phyloP scores from a whole-genome alignment of 768 basidiomycete species.

The Favolaschia claudopus region DNA sequence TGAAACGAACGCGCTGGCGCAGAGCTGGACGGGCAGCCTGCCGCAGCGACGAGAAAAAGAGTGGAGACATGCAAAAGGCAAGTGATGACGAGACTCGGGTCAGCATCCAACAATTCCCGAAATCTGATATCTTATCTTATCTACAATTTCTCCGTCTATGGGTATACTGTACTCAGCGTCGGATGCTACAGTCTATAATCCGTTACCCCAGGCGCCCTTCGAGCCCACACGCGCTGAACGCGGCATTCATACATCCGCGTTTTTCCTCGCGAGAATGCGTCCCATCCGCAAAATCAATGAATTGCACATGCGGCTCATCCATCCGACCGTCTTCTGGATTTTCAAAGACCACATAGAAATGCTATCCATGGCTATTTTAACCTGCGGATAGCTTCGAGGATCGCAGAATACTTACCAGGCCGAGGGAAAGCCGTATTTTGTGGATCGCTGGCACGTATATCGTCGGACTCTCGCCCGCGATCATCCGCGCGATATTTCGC shows the following conservation, averaged over 20 bases:
- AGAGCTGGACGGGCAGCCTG: constrained; percentile 37
- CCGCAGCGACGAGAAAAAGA: constrained; percentile 26
- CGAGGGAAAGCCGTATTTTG: constrained; percentile 40
- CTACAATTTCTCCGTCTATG: too few relatives aligned
- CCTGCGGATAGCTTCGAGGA: too few relatives aligned
- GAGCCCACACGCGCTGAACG: constrained; percentile 26
- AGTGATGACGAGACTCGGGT: constrained; percentile 5
- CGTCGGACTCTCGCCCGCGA: constrained; percentile 32
- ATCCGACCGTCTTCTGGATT: too few relatives aligned
- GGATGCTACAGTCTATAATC: constrained; percentile 13
- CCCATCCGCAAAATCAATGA: constrained; percentile 21
- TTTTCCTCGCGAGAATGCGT: constrained; percentile 17
- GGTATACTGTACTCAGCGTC: too few relatives aligned
- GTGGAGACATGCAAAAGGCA: constrained; percentile 20
- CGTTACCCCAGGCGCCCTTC: constrained; percentile 30
- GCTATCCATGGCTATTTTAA: too few relatives aligned
- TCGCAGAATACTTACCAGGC: too few relatives aligned
- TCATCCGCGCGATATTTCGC: constrained; percentile 47
- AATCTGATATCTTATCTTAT: too few relatives aligned
- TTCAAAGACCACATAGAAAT: too few relatives aligned
- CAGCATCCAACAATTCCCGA: too few relatives aligned
- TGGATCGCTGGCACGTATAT: constrained; percentile 53
- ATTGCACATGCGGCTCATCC: too few relatives aligned
- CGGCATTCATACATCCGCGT: constrained; percentile 24
- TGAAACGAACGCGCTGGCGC: constrained; percentile 47